phyloP scores from a whole-genome alignment of 768 basidiomycete species.

The Exsudoporus frostii region DNA sequence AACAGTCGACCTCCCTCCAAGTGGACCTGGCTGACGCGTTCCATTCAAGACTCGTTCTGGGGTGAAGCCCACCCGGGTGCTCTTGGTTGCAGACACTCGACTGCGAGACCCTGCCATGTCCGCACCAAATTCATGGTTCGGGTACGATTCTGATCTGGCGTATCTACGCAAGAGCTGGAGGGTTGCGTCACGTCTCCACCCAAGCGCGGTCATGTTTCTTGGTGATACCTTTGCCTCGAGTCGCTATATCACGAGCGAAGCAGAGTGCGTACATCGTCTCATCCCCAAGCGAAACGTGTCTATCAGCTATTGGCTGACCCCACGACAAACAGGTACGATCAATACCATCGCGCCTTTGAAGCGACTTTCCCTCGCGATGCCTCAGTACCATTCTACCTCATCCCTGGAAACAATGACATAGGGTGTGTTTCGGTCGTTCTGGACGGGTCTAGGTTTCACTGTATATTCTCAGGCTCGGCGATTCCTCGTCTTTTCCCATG shows the following conservation, averaged over 20 bases:
- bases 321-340: conserved; percentile 49
- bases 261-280: conserved; percentile 50
- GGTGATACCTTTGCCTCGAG: conserved; percentile 76
- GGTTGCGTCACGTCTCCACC: conserved; percentile 51
- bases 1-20: neutral
- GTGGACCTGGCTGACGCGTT: conserved; percentile 2
- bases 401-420: conserved; percentile 84
- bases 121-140: conserved; percentile 36
- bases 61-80: conserved; percentile 47
- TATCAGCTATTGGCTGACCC: neutral
- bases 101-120: conserved; percentile 41
- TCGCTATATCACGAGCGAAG: conserved; percentile 46
- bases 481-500: conserved; percentile 47
- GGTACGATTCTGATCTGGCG: conserved; percentile 47
- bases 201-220: conserved; percentile 68
- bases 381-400: conserved; percentile 46
- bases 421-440: conserved; percentile 40
- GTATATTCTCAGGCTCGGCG: conserved; percentile 46
- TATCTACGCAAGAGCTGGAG: conserved; percentile 72
- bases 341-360: conserved; percentile 59
- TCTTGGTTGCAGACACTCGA: conserved; percentile 71
- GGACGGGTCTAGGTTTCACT: neutral
- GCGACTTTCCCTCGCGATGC: conserved; percentile 49
- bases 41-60: conserved; percentile 11
- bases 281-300: neutral